phyloP scores from a whole-genome alignment of 2,329 filamentous ascomycete species.

The Fusarium hostae region DNA sequence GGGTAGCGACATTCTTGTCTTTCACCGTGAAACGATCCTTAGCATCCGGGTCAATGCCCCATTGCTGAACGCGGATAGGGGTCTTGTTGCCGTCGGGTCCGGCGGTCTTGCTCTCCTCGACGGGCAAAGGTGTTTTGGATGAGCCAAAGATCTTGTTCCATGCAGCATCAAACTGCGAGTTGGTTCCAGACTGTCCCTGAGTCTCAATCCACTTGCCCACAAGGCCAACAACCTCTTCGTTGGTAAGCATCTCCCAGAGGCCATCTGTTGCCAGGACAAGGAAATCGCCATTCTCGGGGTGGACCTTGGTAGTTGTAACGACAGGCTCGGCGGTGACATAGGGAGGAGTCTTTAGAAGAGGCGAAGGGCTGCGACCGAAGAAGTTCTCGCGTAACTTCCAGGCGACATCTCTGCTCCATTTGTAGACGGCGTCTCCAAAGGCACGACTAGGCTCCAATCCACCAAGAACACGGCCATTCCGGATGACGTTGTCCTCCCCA shows the following conservation, averaged over 20 bases:
- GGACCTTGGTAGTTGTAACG: constrained; percentile 90
- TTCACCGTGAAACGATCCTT: constrained; percentile 90
- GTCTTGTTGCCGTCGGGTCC: constrained; percentile 78
- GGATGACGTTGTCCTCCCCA: constrained; percentile 85
- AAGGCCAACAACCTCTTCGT: constrained; percentile 95
- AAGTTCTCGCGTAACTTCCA: constrained; percentile 85
- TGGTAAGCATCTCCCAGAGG: constrained; percentile 98
- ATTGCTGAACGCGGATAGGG: constrained; percentile 90
- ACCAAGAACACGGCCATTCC: constrained; percentile 90
- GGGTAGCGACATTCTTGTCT: constrained; percentile 96
- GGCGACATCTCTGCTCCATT: constrained; percentile 90
- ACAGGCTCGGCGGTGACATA: constrained; percentile 98
- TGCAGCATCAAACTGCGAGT: constrained; percentile 73
- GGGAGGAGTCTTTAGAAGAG: constrained; percentile 86
- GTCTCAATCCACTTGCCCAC: constrained; percentile 97
- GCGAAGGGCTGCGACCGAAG: constrained; percentile 83
- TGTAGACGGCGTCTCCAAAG: constrained; percentile 97
- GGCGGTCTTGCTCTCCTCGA: constrained; percentile 70
- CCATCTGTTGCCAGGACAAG: constrained; percentile 96
- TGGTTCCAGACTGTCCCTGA: constrained; percentile 64
- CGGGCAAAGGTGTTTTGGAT: constrained; percentile 70
- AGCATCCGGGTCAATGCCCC: constrained; percentile 80
- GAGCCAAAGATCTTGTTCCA: constrained; percentile 75
- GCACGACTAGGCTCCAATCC: constrained; percentile 92
- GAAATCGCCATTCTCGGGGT: constrained; percentile 92